phyloP scores from a whole-genome alignment of 2,329 filamentous ascomycete genomes.

The Pseudogymnoascus pannorum region DNA sequence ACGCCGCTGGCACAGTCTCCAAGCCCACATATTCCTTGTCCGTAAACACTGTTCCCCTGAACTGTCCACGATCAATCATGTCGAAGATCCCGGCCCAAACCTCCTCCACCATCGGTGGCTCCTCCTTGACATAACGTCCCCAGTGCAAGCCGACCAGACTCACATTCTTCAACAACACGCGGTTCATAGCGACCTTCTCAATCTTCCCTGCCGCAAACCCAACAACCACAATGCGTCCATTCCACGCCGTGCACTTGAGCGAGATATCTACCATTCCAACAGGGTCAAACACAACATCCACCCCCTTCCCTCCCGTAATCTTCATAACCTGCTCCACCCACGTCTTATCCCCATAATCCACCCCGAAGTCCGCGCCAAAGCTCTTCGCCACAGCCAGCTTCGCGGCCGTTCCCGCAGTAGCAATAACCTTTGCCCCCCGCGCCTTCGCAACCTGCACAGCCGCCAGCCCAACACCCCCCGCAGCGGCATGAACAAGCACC shows the following conservation, averaged over 20 bases:
- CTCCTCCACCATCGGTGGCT: constrained; percentile 58
- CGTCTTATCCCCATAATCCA: constrained; percentile 64
- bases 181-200: constrained; percentile 88
- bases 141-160: constrained; percentile 84
- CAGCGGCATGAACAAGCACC: constrained; percentile 86
- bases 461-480: constrained; percentile 83
- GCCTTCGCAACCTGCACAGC: constrained; percentile 94
- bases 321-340: constrained; percentile 67
- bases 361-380: constrained; percentile 77
- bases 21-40: constrained; percentile 78
- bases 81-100: constrained; percentile 82
- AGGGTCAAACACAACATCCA: constrained; percentile 93
- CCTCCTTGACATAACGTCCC: constrained; percentile 72
- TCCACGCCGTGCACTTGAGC: constrained; percentile 91
- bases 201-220: constrained; percentile 83
- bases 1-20: constrained; percentile 67
- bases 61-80: constrained; percentile 70
- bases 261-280: constrained; percentile 83
- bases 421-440: constrained; percentile 84
- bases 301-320: constrained; percentile 59
- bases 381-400: constrained; percentile 72
- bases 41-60: constrained; percentile 73
- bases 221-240: constrained; percentile 78
- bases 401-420: constrained; percentile 72
- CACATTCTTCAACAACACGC: constrained; percentile 90